Conservation (phyloP, 306 rosid species). For the Acmispon strigosus region DNA sequence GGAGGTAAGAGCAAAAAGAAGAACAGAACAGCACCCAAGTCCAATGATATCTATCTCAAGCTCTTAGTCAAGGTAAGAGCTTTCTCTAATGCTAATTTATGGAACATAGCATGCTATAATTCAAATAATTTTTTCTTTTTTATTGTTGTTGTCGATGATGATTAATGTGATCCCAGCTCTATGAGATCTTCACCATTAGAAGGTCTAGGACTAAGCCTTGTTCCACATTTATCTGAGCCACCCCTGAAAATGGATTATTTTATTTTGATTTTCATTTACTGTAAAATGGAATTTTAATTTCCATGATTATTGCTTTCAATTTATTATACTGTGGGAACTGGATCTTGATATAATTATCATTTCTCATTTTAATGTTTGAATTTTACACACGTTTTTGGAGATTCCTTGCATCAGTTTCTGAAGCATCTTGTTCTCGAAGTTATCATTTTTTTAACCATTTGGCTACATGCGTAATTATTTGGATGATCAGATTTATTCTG, state of each 20-base stretch:
- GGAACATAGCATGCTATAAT: too few species aligned
- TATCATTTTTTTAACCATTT: too few species aligned
- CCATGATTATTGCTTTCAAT: not conserved
- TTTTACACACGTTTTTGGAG: too few species aligned
- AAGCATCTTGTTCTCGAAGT: too few species aligned
- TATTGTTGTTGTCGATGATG: conserved; percentile 11
- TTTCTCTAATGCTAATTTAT: too few species aligned
- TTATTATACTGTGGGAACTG: conserved; percentile 44
- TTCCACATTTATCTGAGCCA: conserved; percentile 37
- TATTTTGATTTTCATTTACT: too few species aligned
- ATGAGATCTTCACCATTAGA: conserved; percentile 25
- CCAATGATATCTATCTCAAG: conserved; percentile 76
- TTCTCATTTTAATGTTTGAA: not conserved
- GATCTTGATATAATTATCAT: not conserved
- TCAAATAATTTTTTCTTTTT: not conserved
- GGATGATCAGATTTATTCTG: too few species aligned
- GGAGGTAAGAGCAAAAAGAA: conserved; percentile 93
- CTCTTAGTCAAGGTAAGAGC: conserved; percentile 40
- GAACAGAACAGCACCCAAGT: conserved; percentile 77
- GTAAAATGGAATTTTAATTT: too few species aligned
- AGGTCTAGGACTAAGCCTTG: conserved; percentile 23
- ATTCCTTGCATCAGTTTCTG: too few species aligned
- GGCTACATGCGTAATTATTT: too few species aligned
- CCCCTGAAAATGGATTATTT: too few species aligned
- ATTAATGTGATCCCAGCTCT: conserved; percentile 41